Evolutionary conservation across 1,284 basidiomycete species (phyloP), one percentile per base, ranked within the genome.

Genomic region (Puccinia novopanici): DNA sequence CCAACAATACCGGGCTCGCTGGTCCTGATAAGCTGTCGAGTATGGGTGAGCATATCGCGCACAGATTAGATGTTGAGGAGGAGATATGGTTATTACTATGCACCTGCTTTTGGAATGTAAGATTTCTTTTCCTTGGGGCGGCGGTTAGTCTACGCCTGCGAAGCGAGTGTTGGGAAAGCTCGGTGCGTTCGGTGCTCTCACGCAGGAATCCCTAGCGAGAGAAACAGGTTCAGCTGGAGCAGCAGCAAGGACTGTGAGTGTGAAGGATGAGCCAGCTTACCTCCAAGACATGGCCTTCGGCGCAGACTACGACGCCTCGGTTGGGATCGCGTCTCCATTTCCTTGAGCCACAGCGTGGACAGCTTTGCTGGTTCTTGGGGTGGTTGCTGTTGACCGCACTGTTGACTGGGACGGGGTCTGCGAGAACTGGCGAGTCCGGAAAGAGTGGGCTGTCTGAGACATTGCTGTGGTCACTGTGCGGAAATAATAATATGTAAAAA

Each of bases 261-360:
- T 45, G 3, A 17, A 0, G 15, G 34, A n/a, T n/a, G n/a, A n/a
- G n/a, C n/a, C n/a, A n/a, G 34, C 34, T 63, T 54, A 73, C 82
- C 63, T 83, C 81, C 34, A 83, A 77, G 22, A 83, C 83, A 65
- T 83, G 83, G 24, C 83, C 83, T 34, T 82, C 79, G 24, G 40
- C 52, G 61, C 83, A 83, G 37, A 82, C 81, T 6, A 83, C 61
- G 27, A 80, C 72, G 19, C 82, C 82, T 10, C 81, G 78, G 34
- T 72, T 72, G 27, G 65, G 45, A 37, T 83, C 82, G 19, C 79
- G 52, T 27, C 73, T 73, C 75, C 81, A 83, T 45, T 76, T 65
- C 40, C 79, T 63, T 6, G 81, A 82, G 34, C 83, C 83, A 30
- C 83, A 83, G 37, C 78, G 59, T 10, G 65, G 75, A 65, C 83